phyloP scores from a whole-genome alignment of 2,329 filamentous ascomycete genomes.

The Calonectria pseudoreteaudii region DNA sequence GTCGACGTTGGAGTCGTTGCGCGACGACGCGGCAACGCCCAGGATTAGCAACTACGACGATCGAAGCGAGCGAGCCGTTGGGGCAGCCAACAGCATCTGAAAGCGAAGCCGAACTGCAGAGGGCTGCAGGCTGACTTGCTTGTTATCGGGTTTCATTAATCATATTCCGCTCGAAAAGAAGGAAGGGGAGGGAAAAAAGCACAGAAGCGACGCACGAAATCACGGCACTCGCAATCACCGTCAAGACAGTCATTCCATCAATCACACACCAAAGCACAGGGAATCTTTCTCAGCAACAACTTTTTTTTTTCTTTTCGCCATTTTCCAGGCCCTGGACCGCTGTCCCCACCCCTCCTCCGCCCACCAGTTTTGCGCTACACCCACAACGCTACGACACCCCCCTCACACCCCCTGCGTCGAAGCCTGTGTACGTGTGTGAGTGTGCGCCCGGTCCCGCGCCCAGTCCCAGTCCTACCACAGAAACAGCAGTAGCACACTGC shows the following conservation, averaged over 20 bases:
- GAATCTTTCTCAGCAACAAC: slow-evolving; percentile 4
- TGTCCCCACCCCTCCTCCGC: slow-evolving; percentile 27
- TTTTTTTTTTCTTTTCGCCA: slow-evolving; percentile 6
- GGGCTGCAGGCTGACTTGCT: neutral
- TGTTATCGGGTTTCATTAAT: slow-evolving; percentile 2
- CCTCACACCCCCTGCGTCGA: slow-evolving; percentile 24
- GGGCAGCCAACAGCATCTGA: neutral
- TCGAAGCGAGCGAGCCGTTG: slow-evolving; percentile 3
- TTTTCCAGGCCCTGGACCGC: neutral
- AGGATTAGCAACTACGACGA: neutral
- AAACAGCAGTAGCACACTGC: slow-evolving; percentile 34
- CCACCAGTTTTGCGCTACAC: slow-evolving; percentile 14
- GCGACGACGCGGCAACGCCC: neutral
- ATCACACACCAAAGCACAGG: slow-evolving; percentile 4
- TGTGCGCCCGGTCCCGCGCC: slow-evolving; percentile 20
- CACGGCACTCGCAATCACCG: neutral
- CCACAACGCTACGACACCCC: slow-evolving; percentile 21
- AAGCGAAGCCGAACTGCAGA: neutral
- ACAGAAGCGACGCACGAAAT: slow-evolving; percentile 6
- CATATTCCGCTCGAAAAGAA: neutral
- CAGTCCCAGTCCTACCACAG: slow-evolving; percentile 25
- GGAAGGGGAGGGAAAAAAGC: neutral
- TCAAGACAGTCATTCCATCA: slow-evolving; percentile 16
- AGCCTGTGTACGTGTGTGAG: slow-evolving; percentile 16
- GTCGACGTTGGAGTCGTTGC: neutral